Percentiles rank a stretch among this genome's conserved stretches.
Conservation (phyloP, 495 filamentous ascomycete species). For the Neurospora sp. region DNA sequence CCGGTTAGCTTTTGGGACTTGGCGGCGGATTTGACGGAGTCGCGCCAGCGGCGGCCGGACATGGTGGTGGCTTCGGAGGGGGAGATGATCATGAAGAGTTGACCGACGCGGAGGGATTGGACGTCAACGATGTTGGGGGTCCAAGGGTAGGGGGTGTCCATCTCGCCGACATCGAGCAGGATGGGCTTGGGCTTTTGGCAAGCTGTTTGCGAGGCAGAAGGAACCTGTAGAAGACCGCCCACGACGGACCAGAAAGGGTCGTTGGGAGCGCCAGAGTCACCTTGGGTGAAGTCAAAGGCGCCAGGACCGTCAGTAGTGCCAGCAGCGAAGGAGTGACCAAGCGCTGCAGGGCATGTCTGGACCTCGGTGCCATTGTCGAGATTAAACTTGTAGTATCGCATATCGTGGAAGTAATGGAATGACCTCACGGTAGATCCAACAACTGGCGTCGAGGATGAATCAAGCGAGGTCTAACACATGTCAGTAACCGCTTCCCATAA, state of each 20-base stretch:
- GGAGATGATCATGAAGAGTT: constrained; percentile 76
- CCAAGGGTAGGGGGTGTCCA: constrained; percentile 73
- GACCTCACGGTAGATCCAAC: constrained; percentile 44
- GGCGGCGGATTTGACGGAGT: constrained; percentile 52
- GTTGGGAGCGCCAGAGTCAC: constrained; percentile 55
- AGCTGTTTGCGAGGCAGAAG: constrained; percentile 55
- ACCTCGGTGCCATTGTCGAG: constrained; percentile 65
- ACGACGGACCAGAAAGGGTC: constrained; percentile 82
- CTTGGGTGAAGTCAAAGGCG: constrained; percentile 88
- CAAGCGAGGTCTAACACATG: constrained; percentile 22
- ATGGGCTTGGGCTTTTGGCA: constrained; percentile 86
- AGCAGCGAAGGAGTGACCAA: constrained; percentile 90
- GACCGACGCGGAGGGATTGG: constrained; percentile 81
- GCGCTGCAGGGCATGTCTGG: constrained; percentile 76
- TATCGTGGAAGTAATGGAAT: constrained; percentile 62
- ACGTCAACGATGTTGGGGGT: constrained; percentile 86
- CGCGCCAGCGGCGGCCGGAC: constrained; percentile 83
- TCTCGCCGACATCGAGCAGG: constrained; percentile 79
- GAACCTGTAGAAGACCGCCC: constrained; percentile 56
- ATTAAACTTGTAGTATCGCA: constrained; percentile 49
- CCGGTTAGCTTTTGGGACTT: constrained; percentile 12
- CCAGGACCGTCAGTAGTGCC: constrained; percentile 91
- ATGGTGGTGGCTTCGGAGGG: constrained; percentile 91
- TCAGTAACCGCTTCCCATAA: background rate
- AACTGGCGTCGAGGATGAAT: constrained; percentile 35